phyloP scores from a whole-genome alignment of 192 early-diverging fungal species.

The Pilaira anomala region DNA sequence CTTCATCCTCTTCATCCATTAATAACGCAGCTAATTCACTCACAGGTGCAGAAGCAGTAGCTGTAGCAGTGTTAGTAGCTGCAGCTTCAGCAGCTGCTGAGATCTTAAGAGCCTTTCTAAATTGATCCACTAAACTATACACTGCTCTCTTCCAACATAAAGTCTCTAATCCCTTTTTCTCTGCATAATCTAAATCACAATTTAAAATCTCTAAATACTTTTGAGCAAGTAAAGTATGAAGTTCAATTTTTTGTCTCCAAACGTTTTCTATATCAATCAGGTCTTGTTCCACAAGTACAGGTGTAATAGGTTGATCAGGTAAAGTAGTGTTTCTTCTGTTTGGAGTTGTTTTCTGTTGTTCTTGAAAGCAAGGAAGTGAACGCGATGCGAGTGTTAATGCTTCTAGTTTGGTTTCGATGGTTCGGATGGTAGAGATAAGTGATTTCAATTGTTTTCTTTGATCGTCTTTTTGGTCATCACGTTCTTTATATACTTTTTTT shows the following conservation, averaged over 20 bases:
- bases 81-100: not conserved
- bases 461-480: not conserved
- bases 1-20: not conserved
- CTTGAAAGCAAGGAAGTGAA: not conserved
- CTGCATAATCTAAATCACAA: slow-evolving; percentile 42
- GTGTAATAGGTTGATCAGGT: not conserved
- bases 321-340: not conserved
- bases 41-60: too few relatives aligned
- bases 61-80: not conserved
- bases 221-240: slow-evolving; percentile 34
- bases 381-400: not conserved
- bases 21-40: slow-evolving; percentile 8
- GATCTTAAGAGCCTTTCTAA: slow-evolving; percentile 43
- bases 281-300: not conserved
- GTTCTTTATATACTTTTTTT: too few relatives aligned
- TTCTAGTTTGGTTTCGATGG: not conserved
- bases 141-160: slow-evolving; percentile 55
- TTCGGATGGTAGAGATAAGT: not conserved
- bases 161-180: slow-evolving; percentile 53
- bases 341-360: not conserved
- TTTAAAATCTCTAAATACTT: slow-evolving; percentile 45
- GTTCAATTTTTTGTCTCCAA: slow-evolving; percentile 35
- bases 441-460: not conserved
- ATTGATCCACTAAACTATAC: slow-evolving; percentile 50
- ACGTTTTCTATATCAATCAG: not conserved